Evolutionary conservation across 139 green algal genomes (phyloP), one percentile per base, ranked within the genome.

Genomic region (Coelastrella sp.): DNA sequence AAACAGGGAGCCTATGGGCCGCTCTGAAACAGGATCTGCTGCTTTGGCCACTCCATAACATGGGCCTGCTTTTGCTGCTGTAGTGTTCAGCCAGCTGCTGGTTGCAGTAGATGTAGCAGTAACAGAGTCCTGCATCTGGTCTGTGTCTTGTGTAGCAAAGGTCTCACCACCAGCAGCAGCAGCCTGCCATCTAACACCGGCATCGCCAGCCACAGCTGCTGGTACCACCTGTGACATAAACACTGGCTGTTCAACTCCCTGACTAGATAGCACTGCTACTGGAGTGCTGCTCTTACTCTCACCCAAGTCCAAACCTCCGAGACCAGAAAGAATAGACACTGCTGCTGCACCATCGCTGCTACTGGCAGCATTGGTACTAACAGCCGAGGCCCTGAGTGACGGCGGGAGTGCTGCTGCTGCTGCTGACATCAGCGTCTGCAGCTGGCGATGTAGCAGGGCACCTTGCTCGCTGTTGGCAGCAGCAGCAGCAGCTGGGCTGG

Each of bases 391-490:
- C 6, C 51, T 30, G 51, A 82, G 75, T 7, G 53, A 59, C 4
- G 75, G 75, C 6, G 75, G 75, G 35, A 82, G 35, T 4, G 75
- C 34, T 17, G 75, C 75, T n/a, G 75, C 75, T 40, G 75, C 75
- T 40, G 75, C 75, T 17, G 51, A 37, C 75, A 71, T 82, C 34
- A 82, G 53, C 4, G 75, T 71, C 50, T 82, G 53, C 75, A 82
- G 75, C 75, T 71, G 75, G 9, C 53, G 51, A 7, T 82, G 75
- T 35, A 82, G 51, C 35, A 82, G 51, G 15, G 75, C 75, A 17
- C 34, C 66, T 21, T 34, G 9, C 19, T 9, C 69, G n/a, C n/a
- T 43, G 69, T 15, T 19, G 2, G 25, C 41, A 6, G 69, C 69
- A 19, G 9, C 69, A 41, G 69, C 69, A 37, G 51, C 75, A 7